Evolutionary conservation across 495 filamentous ascomycete species (phyloP).

Genomic region (Penicillium herquei): DNA sequence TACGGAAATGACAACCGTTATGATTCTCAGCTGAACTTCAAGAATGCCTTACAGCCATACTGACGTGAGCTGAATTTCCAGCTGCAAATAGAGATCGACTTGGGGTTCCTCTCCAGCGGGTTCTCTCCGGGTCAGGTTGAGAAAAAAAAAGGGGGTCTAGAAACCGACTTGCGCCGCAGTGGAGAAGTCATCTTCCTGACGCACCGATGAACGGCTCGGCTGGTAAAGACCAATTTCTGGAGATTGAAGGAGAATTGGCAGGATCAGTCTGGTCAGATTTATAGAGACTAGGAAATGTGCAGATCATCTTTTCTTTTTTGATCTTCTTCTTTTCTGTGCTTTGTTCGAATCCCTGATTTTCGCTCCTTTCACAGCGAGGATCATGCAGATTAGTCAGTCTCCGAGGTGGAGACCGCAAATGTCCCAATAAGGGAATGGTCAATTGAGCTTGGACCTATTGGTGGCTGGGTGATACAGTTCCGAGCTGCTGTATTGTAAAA

Average conservation of each 20-base stretch:
- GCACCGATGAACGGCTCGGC: conserved; percentile 13
- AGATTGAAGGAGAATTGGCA: conserved; percentile 9
- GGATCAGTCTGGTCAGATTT: conserved; percentile 2
- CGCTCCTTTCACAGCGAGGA: not conserved
- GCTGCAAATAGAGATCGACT: conserved; percentile 17
- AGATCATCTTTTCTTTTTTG: not conserved
- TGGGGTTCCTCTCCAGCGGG: not conserved
- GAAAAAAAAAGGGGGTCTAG: conserved; percentile 14
- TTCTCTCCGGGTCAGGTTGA: not conserved
- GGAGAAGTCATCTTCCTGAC: conserved; percentile 20
- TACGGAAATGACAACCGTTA: not conserved
- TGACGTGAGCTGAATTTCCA: not conserved
- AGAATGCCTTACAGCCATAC: not conserved
- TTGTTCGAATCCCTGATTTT: not conserved
- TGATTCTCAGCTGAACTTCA: not conserved
- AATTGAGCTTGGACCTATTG: conserved; percentile 10
- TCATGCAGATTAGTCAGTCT: conserved; percentile 17
- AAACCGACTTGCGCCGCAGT: conserved; percentile 7
- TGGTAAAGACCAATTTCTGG: conserved; percentile 1
- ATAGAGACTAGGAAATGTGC: too few relatives aligned
- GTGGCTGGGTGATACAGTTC: conserved; percentile 6
- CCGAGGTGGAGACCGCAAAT: conserved; percentile 3
- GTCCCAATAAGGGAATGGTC: not conserved
- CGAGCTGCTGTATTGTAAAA: conserved; percentile 4
- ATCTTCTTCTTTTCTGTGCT: not conserved